phyloP scores from a whole-genome alignment of 2,329 filamentous ascomycete genomes.

The Colletotrichum theobromicola region DNA sequence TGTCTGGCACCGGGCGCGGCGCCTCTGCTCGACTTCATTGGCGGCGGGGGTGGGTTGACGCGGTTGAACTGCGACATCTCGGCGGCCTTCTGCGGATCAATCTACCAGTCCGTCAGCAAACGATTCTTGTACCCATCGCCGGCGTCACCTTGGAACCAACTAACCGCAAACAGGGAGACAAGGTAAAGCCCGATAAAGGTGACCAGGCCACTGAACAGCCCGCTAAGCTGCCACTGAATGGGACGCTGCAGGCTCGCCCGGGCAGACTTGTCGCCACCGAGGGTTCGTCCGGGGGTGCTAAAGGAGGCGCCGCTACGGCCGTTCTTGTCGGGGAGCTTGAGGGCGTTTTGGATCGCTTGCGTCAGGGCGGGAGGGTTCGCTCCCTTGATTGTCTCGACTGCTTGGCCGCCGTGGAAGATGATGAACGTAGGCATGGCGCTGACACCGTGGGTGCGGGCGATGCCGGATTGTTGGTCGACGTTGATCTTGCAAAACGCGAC shows the following conservation, averaged over 20 bases:
- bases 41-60: conserved; percentile 41
- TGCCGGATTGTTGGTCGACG: conserved; percentile 80
- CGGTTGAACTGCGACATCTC: conserved; percentile 65
- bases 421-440: conserved; percentile 94
- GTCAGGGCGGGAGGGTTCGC: conserved; percentile 80
- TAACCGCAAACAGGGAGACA: conserved; percentile 63
- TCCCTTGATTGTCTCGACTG: conserved; percentile 79
- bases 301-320: conserved; percentile 53
- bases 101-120: conserved; percentile 38
- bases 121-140: not conserved
- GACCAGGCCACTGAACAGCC: conserved; percentile 54
- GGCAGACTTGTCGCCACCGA: conserved; percentile 48
- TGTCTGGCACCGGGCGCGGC: conserved; percentile 3
- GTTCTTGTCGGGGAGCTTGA: conserved; percentile 54
- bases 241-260: conserved; percentile 23
- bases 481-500: conserved; percentile 94
- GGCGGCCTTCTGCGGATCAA: conserved; percentile 67
- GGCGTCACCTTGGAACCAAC: conserved; percentile 28
- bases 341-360: conserved; percentile 74
- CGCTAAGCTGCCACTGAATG: conserved; percentile 39
- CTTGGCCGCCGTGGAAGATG: conserved; percentile 78
- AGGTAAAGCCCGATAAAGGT: conserved; percentile 67
- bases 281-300: conserved; percentile 59
- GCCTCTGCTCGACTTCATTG: conserved; percentile 21
- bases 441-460: conserved; percentile 79